These are phyloP conservation scores for Casuarina glauca DNA, from an alignment of 306 rosid species.

Conservation along the genomic window DNA sequence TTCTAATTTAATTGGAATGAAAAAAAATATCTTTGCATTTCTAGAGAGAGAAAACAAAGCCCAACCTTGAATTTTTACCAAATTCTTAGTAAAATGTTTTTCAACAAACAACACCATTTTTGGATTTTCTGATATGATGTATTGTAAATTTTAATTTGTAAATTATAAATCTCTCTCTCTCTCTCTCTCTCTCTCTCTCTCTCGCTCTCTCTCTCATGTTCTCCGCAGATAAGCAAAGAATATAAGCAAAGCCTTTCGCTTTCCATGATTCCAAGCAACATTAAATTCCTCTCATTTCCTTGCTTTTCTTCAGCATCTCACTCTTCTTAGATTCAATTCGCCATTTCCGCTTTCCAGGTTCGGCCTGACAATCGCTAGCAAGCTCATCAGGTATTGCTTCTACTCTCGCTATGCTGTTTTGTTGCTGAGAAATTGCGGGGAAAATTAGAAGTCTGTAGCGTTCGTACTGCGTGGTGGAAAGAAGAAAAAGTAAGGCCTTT, in stretches of 20 bases:
- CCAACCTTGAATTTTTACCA: too few species aligned
- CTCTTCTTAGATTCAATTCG: neutral
- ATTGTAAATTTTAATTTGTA: too few species aligned
- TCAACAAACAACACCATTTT: too few species aligned
- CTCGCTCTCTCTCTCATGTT: neutral
- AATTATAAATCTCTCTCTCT: too few species aligned
- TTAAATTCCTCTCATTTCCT: neutral
- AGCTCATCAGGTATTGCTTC: neutral
- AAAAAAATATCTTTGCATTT: too few species aligned
- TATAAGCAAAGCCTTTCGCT: constrained; percentile 8
- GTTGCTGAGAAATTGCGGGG: constrained; percentile 15
- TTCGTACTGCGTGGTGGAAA: neutral
- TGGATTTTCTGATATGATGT: too few species aligned
- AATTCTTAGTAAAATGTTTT: too few species aligned
- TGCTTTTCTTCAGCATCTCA: constrained; percentile 6
- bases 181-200: neutral
- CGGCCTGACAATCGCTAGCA: neutral
- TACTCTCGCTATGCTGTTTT: neutral
- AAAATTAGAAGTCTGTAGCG: neutral
- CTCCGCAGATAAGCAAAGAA: constrained; percentile 20
- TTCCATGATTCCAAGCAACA: constrained; percentile 18
- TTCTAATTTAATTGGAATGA: too few species aligned
- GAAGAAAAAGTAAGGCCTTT: neutral
- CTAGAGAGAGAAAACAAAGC: too few species aligned
- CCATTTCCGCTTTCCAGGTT: neutral